A percentile compares a stretch with the other conserved stretches of the same genome.
These are phyloP conservation scores for Pseudogymnoascus sp. DNA, from an alignment of 2,329 filamentous ascomycete species.

Conservation along the genomic window DNA sequence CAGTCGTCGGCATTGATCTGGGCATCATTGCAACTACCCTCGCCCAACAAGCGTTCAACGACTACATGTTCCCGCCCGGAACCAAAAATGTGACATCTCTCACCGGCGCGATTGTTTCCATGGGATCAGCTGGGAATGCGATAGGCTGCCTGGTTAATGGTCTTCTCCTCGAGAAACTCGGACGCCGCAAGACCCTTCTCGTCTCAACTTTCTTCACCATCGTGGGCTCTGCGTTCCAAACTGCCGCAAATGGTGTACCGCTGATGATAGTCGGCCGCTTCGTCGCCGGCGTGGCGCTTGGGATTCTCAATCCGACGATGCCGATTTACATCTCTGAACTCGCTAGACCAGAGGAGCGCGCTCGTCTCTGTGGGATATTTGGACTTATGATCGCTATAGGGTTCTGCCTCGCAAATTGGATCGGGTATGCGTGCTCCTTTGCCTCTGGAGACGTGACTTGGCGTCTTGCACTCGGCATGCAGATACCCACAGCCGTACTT, in stretches of 20 bases:
- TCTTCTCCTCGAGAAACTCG: neutral
- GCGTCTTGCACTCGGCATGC: slow-evolving; percentile 24
- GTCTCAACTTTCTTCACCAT: slow-evolving; percentile 16
- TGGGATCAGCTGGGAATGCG: neutral
- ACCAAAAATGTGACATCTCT: slow-evolving; percentile 1
- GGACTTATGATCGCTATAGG: slow-evolving; percentile 24
- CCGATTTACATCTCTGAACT: slow-evolving; percentile 22
- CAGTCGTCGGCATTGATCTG: neutral
- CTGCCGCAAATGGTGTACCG: slow-evolving; percentile 17
- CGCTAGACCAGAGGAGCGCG: slow-evolving; percentile 18
- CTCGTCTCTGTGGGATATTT: slow-evolving; percentile 18
- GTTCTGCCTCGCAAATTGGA: slow-evolving; percentile 19
- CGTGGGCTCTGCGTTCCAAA: slow-evolving; percentile 18
- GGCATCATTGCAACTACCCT: slow-evolving; percentile 6
- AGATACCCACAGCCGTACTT: slow-evolving; percentile 20
- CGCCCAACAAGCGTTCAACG: slow-evolving; percentile 1
- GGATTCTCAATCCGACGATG: slow-evolving; percentile 16
- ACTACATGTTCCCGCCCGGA: slow-evolving; percentile 3
- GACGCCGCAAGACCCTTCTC: neutral
- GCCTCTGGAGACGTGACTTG: slow-evolving; percentile 20
- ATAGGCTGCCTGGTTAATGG: neutral
- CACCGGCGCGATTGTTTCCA: neutral
- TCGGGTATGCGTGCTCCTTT: slow-evolving; percentile 20
- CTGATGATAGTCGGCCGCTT: slow-evolving; percentile 21
- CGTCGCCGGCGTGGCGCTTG: slow-evolving; percentile 18